Conservation (phyloP, 805 yeast species). For the Yarrowia bubula region DNA sequence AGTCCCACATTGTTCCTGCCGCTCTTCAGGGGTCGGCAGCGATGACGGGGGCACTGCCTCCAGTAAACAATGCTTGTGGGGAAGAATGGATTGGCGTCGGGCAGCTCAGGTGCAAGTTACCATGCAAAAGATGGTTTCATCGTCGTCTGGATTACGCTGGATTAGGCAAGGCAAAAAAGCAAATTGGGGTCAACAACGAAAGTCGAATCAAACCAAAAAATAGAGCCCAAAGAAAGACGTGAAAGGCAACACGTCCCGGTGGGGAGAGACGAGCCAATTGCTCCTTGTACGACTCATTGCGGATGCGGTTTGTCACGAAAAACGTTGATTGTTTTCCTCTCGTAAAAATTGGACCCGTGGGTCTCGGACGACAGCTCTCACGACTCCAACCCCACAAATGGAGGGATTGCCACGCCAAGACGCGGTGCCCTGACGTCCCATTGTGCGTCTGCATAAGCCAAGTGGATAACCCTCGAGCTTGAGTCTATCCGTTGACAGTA, state of each 20-base stretch:
- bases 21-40: conserved; percentile 8
- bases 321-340: background rate
- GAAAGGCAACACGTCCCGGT: conserved; percentile 3
- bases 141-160: conserved; percentile 3
- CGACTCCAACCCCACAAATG: background rate
- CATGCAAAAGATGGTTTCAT: conserved; percentile 15
- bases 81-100: conserved; percentile 12
- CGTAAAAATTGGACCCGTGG: background rate
- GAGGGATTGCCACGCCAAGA: background rate
- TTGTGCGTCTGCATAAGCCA: conserved; percentile 14
- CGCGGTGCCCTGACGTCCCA: conserved; percentile 17
- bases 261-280: background rate
- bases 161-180: conserved; percentile 5
- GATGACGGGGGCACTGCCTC: conserved; percentile 9
- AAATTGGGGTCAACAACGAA: background rate
- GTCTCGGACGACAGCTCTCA: no score
- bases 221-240: background rate
- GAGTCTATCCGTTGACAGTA: background rate
- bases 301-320: no score
- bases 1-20: background rate
- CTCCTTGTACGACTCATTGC: background rate
- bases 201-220: background rate
- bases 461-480: conserved; percentile 4
- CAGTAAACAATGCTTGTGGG: conserved; percentile 15
- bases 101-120: conserved; percentile 19